Evolutionary conservation across 2,329 filamentous ascomycete genomes (phyloP).

Genomic region (Periconia sp.): DNA sequence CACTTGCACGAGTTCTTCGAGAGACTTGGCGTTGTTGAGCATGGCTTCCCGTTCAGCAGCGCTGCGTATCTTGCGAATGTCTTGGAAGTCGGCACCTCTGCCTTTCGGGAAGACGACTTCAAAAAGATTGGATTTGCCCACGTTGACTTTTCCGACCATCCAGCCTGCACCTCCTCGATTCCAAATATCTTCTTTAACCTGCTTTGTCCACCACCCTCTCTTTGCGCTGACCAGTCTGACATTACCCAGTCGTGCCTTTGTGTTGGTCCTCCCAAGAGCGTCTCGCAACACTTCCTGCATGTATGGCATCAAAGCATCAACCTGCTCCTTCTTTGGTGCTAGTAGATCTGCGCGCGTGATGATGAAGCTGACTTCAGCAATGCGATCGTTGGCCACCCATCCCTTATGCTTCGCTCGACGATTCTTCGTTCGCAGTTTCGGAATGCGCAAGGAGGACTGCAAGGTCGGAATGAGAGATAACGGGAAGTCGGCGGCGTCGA

Average conservation of each 20-base stretch:
- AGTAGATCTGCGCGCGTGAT: conserved; percentile 88
- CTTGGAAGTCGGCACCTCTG: conserved; percentile 44
- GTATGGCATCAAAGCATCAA: conserved; percentile 86
- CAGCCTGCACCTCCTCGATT: conserved; percentile 83
- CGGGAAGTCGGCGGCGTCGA: conserved; percentile 96
- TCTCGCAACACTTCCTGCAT: conserved; percentile 77
- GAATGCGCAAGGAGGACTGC: conserved; percentile 70
- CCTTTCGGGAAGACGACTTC: conserved; percentile 84
- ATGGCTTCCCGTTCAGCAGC: conserved; percentile 41
- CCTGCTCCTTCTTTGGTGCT: conserved; percentile 80
- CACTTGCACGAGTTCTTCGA: conserved; percentile 30
- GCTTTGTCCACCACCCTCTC: conserved; percentile 87
- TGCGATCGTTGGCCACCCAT: conserved; percentile 68
- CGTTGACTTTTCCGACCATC: conserved; percentile 98
- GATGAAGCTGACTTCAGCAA: conserved; percentile 85
- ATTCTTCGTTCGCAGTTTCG: conserved; percentile 79
- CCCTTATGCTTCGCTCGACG: conserved; percentile 72
- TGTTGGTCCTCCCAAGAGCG: conserved; percentile 71
- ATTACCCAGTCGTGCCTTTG: conserved; percentile 83
- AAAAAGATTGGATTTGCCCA: conserved; percentile 93
- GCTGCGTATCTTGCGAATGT: conserved; percentile 41
- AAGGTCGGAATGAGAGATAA: conserved; percentile 87
- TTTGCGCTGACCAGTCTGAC: conserved; percentile 85
- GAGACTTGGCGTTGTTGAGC: conserved; percentile 30
- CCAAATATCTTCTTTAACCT: conserved; percentile 86